phyloP scores from a whole-genome alignment of 2,329 filamentous ascomycete genomes.

The Colletotrichum lindemuthianum region DNA sequence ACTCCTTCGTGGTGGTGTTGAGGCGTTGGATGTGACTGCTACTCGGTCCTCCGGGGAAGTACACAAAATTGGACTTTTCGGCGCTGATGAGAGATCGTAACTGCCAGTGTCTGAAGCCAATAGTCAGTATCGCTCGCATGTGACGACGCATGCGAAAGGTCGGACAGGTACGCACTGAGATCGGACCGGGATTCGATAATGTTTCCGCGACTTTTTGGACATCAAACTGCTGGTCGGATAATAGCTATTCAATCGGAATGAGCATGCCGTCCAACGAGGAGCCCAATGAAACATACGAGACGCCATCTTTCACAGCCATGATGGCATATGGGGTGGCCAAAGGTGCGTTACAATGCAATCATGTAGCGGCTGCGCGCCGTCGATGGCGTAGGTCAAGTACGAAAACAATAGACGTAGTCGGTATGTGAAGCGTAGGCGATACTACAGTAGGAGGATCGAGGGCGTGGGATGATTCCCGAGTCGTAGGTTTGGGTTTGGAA shows the following conservation, averaged over 20 bases:
- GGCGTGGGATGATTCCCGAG: conserved; percentile 21
- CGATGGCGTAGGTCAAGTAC: neutral
- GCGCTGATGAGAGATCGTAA: conserved; percentile 90
- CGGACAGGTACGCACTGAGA: conserved; percentile 59
- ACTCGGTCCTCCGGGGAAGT: conserved; percentile 82
- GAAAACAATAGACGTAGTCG: neutral
- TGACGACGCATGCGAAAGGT: neutral
- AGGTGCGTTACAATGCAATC: conserved; percentile 21
- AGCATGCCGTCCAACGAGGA: conserved; percentile 5
- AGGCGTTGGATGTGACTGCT: conserved; percentile 73
- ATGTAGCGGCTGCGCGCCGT: conserved; percentile 16
- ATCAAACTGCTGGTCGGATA: conserved; percentile 74
- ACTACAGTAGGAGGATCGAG: neutral
- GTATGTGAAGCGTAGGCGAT: neutral
- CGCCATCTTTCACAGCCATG: conserved; percentile 61
- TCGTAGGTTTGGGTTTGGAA: conserved; percentile 20
- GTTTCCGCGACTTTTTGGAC: conserved; percentile 68
- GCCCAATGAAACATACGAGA: conserved; percentile 31
- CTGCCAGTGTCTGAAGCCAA: conserved; percentile 76
- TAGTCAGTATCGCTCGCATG: conserved; percentile 20
- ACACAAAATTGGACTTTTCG: conserved; percentile 79
- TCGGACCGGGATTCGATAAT: conserved; percentile 74
- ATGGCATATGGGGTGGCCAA: conserved; percentile 40
- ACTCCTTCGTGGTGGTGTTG: conserved; percentile 74
- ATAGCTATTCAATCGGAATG: conserved; percentile 55